Evolutionary conservation across 179 eudicot species (phyloP).

Genomic region (Pouteria campechiana): DNA sequence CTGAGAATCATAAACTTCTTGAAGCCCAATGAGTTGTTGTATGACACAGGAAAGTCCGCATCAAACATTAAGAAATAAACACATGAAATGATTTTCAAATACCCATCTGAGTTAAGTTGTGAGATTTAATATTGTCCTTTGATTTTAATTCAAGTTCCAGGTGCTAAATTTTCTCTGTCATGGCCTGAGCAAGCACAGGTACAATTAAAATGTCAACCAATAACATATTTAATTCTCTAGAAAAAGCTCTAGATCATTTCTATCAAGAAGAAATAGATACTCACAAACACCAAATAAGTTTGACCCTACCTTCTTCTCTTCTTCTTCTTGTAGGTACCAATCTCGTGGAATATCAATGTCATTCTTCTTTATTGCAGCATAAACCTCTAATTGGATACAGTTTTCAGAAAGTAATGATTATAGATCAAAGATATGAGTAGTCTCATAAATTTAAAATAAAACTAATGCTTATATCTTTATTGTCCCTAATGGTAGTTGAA

Average conservation of each 20-base stretch:
- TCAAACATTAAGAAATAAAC: not conserved
- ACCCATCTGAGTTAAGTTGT: not conserved
- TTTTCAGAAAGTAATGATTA: too few species aligned
- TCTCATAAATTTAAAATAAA: too few species aligned
- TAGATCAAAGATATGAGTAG: too few species aligned
- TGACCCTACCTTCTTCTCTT: conserved; percentile 23
- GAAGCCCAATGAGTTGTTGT: conserved; percentile 32
- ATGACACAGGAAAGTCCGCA: not conserved
- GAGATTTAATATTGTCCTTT: conserved; percentile 13
- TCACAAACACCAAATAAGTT: not conserved
- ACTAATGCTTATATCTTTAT: too few species aligned
- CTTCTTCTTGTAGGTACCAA: conserved; percentile 18
- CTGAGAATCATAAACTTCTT: conserved; percentile 21
- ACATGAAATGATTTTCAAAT: not conserved
- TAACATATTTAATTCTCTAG: not conserved
- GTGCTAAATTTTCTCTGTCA: conserved; percentile 15
- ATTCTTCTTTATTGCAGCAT: conserved; percentile 28
- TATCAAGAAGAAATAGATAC: not conserved
- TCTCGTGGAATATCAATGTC: conserved; percentile 21
- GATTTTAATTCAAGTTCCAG: conserved; percentile 12
- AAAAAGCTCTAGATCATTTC: not conserved
- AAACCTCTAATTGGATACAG: conserved; percentile 12
- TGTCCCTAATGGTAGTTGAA: too few species aligned
- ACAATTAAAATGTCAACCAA: not conserved
- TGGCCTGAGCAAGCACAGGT: too few species aligned